Evolutionary conservation across 2,329 filamentous ascomycete genomes (phyloP), one percentile per base, ranked within the genome.

Genomic region (Fusarium pseudograminearum): DNA sequence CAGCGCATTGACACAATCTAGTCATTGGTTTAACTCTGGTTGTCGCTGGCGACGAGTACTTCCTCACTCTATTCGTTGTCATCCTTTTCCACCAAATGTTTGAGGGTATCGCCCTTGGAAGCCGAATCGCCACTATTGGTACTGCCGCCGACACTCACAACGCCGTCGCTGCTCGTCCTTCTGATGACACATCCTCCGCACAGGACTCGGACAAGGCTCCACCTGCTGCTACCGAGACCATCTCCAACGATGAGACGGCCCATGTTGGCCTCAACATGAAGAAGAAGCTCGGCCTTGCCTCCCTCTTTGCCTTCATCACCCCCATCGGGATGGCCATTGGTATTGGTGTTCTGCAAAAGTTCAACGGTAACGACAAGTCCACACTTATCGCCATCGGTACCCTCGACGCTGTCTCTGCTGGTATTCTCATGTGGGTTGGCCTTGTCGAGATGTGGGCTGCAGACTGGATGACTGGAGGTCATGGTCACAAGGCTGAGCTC

Each of bases 271-370:
- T 85, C 31, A 76, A 80, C 11, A 77, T 83, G 74, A 69, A 71
- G 61, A 83, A 83, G 65, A 91, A 93, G 75, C 78, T 89, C 4
- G 65, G 87, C 15, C 88, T 94, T 80, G 91, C 86, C 0, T 70
- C 78, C 3, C 83, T 85, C 1, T 94, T 93, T 72, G 86, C 90
- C 1, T 80, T 93, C 28, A 88, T 93, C 57, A 94, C 92, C 0
- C 92, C 92, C 0, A 81, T 93, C 31, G 92, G 92, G 14, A 94
- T 94, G 91, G 91, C 89, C 1, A 93, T 95, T 63, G 92, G 92
- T 1, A 89, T 93, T 34, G 91, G 90, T 4, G 90, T 92, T 5
- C 79, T 94, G 30, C 80, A 89, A 38, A 77, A 83, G 11, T 94
- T 93, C 80, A 94, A 94, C 72, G 91, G 91, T 6, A 93, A 92